Conservation (phyloP, 2,329 filamentous ascomycete species). For the Fusarium circinatum region DNA sequence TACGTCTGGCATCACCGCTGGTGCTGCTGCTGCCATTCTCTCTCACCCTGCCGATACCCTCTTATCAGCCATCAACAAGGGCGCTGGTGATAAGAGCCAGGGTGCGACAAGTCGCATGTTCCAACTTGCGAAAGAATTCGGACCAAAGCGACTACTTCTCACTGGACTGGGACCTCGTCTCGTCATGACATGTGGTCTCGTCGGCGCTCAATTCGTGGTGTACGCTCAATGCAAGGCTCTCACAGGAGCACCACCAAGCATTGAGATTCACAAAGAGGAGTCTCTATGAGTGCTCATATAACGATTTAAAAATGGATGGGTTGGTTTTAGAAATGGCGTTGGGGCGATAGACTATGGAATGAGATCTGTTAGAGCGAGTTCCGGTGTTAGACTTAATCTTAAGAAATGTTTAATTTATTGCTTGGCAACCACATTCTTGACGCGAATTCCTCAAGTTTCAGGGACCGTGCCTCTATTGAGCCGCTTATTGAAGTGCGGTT, state of each 20-base stretch:
- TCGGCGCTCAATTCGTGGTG: slow-evolving; percentile 65
- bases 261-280: slow-evolving; percentile 64
- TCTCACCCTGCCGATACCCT: slow-evolving; percentile 85
- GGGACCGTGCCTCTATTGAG: slow-evolving; percentile 25
- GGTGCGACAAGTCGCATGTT: slow-evolving; percentile 62
- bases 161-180: slow-evolving; percentile 62
- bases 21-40: slow-evolving; percentile 87
- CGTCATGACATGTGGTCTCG: slow-evolving; percentile 64
- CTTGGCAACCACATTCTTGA: neutral
- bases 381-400: neutral
- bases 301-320: neutral
- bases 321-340: slow-evolving; percentile 20
- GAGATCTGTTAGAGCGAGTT: slow-evolving; percentile 17
- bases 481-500: slow-evolving; percentile 25
- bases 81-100: slow-evolving; percentile 60
- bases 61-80: slow-evolving; percentile 66
- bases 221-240: slow-evolving; percentile 65
- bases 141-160: slow-evolving; percentile 58
- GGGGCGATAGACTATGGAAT: slow-evolving; percentile 3
- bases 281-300: slow-evolving; percentile 32
- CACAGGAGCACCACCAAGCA: slow-evolving; percentile 60
- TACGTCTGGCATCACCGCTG: slow-evolving; percentile 84
- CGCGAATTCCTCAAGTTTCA: slow-evolving; percentile 4
- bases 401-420: neutral
- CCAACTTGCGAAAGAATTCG: slow-evolving; percentile 62